Conservation (phyloP, 2,329 filamentous ascomycete genomes). For the Fusarium floridanum region DNA sequence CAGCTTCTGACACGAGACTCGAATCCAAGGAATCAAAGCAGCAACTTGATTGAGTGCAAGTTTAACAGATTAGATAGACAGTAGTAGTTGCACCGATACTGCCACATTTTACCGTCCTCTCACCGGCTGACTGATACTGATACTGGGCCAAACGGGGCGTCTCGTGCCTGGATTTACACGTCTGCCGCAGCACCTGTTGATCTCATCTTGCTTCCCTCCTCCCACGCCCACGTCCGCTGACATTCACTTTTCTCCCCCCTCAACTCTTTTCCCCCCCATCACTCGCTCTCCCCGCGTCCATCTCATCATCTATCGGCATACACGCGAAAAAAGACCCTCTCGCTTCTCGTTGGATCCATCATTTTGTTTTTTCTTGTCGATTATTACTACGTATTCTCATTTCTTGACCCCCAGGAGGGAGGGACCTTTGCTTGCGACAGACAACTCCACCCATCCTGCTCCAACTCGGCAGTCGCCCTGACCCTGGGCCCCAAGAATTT, state of each 20-base stretch:
- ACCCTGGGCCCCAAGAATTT: slow-evolving; percentile 42
- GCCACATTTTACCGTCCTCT: not conserved
- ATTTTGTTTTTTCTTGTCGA: slow-evolving; percentile 4
- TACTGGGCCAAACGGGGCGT: not conserved
- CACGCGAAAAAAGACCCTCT: not conserved
- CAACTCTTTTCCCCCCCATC: slow-evolving; percentile 2
- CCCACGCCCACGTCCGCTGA: not conserved
- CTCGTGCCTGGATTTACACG: slow-evolving; percentile 34
- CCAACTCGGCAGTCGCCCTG: slow-evolving; percentile 47
- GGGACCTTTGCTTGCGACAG: slow-evolving; percentile 13
- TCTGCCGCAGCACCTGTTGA: slow-evolving; percentile 12
- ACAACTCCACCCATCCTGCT: slow-evolving; percentile 34
- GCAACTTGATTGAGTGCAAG: not conserved
- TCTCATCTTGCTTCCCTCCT: slow-evolving; percentile 19
- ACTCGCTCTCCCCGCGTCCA: not conserved
- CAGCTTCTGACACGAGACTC: not conserved
- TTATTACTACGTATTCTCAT: slow-evolving; percentile 15
- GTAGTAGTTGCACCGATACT: not conserved
- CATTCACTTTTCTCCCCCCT: slow-evolving; percentile 16
- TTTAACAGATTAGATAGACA: not conserved
- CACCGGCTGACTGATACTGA: not conserved
- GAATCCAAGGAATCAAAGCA: not conserved
- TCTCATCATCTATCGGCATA: not conserved
- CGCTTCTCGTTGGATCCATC: not conserved
- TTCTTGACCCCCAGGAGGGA: not conserved